Evolutionary conservation across 2,329 filamentous ascomycete genomes (phyloP).

Genomic region (Emergomyces orientalis): DNA sequence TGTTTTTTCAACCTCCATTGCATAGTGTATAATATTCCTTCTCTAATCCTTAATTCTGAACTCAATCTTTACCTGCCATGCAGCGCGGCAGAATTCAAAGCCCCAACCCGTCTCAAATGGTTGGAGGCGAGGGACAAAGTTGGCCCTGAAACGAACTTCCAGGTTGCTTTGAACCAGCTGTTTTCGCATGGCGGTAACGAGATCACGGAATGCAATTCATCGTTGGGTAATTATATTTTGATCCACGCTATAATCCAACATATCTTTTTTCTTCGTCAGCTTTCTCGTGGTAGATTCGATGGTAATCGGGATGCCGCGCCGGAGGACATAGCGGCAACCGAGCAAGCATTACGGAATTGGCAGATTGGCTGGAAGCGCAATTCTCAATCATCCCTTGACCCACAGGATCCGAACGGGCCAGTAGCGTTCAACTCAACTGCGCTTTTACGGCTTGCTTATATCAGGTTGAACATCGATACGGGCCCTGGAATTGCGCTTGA

Average conservation of each 20-base stretch:
- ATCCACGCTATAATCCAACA: conserved; percentile 48
- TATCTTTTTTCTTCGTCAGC: conserved; percentile 44
- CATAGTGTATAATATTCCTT: conserved; percentile 54
- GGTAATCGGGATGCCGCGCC: conserved; percentile 24
- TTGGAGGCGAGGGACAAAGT: conserved; percentile 22
- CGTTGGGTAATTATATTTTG: conserved; percentile 46
- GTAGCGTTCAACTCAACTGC: conserved; percentile 59
- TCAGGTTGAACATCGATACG: conserved; percentile 55
- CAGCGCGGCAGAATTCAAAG: conserved; percentile 47
- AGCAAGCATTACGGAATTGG: conserved; percentile 38
- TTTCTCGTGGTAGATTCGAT: conserved; percentile 28
- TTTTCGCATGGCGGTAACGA: conserved; percentile 26
- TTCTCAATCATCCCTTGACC: conserved; percentile 30
- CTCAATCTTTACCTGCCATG: conserved; percentile 47
- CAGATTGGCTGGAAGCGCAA: conserved; percentile 33
- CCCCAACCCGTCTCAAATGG: conserved; percentile 45
- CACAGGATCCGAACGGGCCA: conserved; percentile 41
- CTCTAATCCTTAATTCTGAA: conserved; percentile 48
- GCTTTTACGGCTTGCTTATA: conserved; percentile 48
- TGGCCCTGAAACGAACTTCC: conserved; percentile 24
- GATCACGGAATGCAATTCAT: conserved; percentile 36
- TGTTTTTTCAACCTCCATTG: conserved; percentile 52
- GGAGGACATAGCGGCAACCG: conserved; percentile 35
- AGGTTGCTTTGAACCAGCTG: conserved; percentile 37
- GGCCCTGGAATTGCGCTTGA: conserved; percentile 52